Base-by-base conservation (phyloP, 768 basidiomycete species). In the Amanita pallidorosea region DNA sequence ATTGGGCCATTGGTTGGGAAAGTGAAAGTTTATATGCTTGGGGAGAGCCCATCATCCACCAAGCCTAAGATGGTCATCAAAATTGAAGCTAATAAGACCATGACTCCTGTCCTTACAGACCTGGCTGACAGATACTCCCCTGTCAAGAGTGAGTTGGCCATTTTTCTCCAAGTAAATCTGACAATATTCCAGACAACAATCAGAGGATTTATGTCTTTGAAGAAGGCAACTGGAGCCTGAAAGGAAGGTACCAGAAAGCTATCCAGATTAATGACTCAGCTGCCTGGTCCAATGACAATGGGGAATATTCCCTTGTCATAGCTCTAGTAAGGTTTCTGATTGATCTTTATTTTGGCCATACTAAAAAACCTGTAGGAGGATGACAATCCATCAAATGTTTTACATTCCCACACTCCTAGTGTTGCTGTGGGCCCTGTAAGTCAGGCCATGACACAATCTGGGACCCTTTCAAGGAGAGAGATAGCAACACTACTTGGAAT, bases 391-490 rank as follows among this genome's bases (percentile, higher is more conserved):
- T 27, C 25, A 27, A 27, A 27, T 27, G 25, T 27, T 27, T 27
- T 27, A 27, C 25, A 27, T n/a, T n/a, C n/a, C n/a, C n/a, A n/a
- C n/a, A n/a, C n/a, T n/a, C n/a, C n/a, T n/a, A n/a, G n/a, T n/a
- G n/a, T n/a, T n/a, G n/a, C n/a, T n/a, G n/a, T n/a, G n/a, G n/a
- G n/a, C n/a, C n/a, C n/a, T n/a, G n/a, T n/a, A n/a, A n/a, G n/a
- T n/a, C n/a, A n/a, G n/a, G n/a, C n/a, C n/a, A 8, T 78, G 25
- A 78, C 72, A 66, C 29, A 29, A 29, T 29, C 29, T 29, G 29
- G 29, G 29, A 8, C 29, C 29, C 9, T 29, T 29, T 29, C 29
- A 8, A 29, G 29, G 29, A 8, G 8, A 29, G 29, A 29, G 7
- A 9, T 29, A 29, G 29, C 29, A 29, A 29, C 29, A 29, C 29